Evolutionary conservation across 2,329 filamentous ascomycete species (phyloP).

Genomic region (Alternaria gansuensis): DNA sequence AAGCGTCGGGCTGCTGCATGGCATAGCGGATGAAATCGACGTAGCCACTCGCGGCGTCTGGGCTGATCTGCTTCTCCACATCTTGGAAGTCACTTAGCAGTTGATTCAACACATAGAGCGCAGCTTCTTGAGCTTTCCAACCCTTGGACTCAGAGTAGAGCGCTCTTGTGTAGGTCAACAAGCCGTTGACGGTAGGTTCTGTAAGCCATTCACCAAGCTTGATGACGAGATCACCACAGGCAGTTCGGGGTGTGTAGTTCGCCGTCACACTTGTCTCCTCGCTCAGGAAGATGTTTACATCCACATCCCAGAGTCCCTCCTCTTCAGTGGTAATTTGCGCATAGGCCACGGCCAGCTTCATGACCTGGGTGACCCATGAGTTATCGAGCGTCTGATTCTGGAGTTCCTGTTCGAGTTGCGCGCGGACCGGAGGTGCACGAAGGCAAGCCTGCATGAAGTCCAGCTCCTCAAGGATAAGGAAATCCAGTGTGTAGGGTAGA

Average conservation of each 20-base stretch:
- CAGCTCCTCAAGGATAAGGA: slow-evolving; percentile 90
- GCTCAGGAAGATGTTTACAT: slow-evolving; percentile 92
- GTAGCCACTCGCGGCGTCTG: slow-evolving; percentile 75
- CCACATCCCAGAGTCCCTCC: slow-evolving; percentile 94
- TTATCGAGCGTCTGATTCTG: slow-evolving; percentile 62
- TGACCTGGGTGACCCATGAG: slow-evolving; percentile 86
- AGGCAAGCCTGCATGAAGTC: slow-evolving; percentile 94
- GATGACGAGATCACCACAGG: slow-evolving; percentile 89
- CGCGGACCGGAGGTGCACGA: slow-evolving; percentile 84
- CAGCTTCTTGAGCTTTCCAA: slow-evolving; percentile 78
- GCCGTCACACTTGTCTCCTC: slow-evolving; percentile 95
- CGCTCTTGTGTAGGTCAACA: slow-evolving; percentile 78
- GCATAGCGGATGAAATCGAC: slow-evolving; percentile 82
- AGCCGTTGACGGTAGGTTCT: slow-evolving; percentile 76
- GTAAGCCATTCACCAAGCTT: slow-evolving; percentile 92
- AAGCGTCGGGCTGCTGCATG: slow-evolving; percentile 74
- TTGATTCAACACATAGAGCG: slow-evolving; percentile 85
- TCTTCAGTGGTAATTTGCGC: slow-evolving; percentile 92
- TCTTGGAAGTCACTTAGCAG: slow-evolving; percentile 85
- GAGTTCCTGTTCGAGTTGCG: slow-evolving; percentile 85
- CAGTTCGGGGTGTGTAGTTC: slow-evolving; percentile 94
- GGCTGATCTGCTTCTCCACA: slow-evolving; percentile 73
- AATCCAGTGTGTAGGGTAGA: slow-evolving; percentile 93
- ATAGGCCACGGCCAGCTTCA: slow-evolving; percentile 85
- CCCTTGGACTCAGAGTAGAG: slow-evolving; percentile 69